Evolutionary conservation across 2,329 filamentous ascomycete species (phyloP), one percentile per base, ranked within the genome.

Genomic region (Trichothecium roseum): DNA sequence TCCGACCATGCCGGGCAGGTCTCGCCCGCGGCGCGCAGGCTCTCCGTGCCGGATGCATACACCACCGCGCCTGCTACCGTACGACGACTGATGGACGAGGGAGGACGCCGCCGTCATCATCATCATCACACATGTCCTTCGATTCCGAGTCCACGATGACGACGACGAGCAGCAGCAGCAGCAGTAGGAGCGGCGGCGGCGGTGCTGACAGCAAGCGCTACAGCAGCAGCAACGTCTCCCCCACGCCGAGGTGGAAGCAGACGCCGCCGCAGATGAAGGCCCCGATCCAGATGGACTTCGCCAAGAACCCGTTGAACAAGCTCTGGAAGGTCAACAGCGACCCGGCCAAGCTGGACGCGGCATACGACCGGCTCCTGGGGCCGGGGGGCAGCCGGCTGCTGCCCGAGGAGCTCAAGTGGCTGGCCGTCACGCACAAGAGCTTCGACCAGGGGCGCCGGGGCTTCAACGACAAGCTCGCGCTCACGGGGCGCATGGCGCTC

Each of bases 371-470:
- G 36, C 72, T 96, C 46, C 63, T 96, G 37, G 89, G 88, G 5
- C 67, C 66, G 32, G 77, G 72, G 31, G 84, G 84, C 38, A 74
- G 83, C 46, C 74, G 72, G 47, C 57, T 91, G 55, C 68, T 98
- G 39, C 79, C 82, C 2, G 88, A 95, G 13, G 89, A 98, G 63
- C 69, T 91, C 42, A 96, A 95, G 64, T 98, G 91, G 91, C 66
- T 96, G 51, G 88, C 88, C 20, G 76, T 98, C 37, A 98, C 91
- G 45, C 91, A 96, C 60, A 96, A 96, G 74, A 95, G 87, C 61
- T 96, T 94, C 53, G 89, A 98, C 55, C 87, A 96, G 54, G 91
- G 88, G 35, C 72, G 86, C 52, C 80, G 88, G 67, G 89, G 89
- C 1, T 94, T 89, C 64, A 98, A 98, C 57, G 89, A 95, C 52